Base-by-base conservation (phyloP, 169 alveolate species). In the Plasmodium berghei region DNA sequence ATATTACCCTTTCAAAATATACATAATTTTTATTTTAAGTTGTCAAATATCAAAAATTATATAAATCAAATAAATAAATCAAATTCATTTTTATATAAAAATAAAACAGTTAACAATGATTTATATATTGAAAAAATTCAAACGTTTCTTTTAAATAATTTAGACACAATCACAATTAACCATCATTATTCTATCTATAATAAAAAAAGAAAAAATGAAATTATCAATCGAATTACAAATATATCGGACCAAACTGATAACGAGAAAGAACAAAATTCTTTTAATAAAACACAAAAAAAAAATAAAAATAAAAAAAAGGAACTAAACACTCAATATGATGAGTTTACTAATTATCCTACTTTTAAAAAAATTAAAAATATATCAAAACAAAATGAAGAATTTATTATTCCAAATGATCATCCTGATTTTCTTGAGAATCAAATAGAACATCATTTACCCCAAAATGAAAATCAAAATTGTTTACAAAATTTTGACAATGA, bases 11-110 rank as follows among this genome's bases (percentile, higher is more conserved):
- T 63, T 61, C 61, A 69, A 69, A 71, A 86, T 70, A 24, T 86
- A 14, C 63, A 86, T 26, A 86, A 86, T 66, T 45, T 86, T n/a
- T 72, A 70, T 86, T 86, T 58, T 86, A 69, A 66, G 48, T 45
- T 83, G 9, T 18, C 46, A 46, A 66, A 58, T 40, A 0, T 83
- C 48, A 66, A 83, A 52, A 42, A 10, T 1, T 40, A 66, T 9
- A 10, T 83, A 61, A 45, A 49, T 20, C 40, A 22, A 24, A 59
- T 46, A 62, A 56, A 28, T 22, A 34, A 66, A 40, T 71, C 45
- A 52, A 28, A 42, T 3, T 66, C 86, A 55, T 45, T 54, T 70
- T 56, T 28, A 26, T 83, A 56, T 24, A 54, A 69, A 69, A 83
- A 83, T 28, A 34, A 61, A 45, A 58, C 40, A 45, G 28, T n/a